These are phyloP conservation scores for Pilaira anomala DNA, from an alignment of 192 early-diverging fungal species.

Conservation along the genomic window DNA sequence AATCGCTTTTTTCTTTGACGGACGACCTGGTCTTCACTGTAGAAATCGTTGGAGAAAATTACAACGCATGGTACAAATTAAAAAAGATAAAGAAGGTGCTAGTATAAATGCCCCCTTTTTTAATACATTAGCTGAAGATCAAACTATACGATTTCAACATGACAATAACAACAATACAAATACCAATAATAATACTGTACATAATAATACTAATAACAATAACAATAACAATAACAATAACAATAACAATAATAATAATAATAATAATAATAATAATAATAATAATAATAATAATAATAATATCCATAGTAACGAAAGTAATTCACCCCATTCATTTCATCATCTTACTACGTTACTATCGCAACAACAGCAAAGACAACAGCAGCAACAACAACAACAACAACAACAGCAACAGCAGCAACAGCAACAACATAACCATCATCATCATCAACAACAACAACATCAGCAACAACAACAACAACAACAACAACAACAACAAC, in stretches of 20 bases:
- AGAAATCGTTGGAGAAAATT: slow-evolving; percentile 78
- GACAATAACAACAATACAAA: not conserved
- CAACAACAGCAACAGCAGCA: not conserved
- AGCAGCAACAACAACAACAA: not conserved
- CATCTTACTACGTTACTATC: not conserved
- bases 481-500: not conserved
- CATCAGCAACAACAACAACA: not conserved
- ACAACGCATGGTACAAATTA: slow-evolving; percentile 50
- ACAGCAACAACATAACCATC: slow-evolving; percentile 4
- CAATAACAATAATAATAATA: not conserved
- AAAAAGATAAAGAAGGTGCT: slow-evolving; percentile 17
- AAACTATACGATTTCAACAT: slow-evolving; percentile 4
- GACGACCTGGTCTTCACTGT: slow-evolving; percentile 73
- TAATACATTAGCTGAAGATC: slow-evolving; percentile 9
- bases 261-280: not conserved
- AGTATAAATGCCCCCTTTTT: not conserved
- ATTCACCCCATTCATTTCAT: not conserved
- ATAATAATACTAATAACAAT: not conserved
- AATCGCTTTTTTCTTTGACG: slow-evolving; percentile 70
- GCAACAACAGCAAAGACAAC: not conserved
- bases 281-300: not conserved
- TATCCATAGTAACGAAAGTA: not conserved
- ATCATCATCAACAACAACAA: no score
- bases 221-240: not conserved
- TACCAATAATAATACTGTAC: not conserved